Evolutionary conservation across 495 filamentous ascomycete genomes (phyloP), one percentile per base, ranked within the genome.

Genomic region (Trichoderma virens): DNA sequence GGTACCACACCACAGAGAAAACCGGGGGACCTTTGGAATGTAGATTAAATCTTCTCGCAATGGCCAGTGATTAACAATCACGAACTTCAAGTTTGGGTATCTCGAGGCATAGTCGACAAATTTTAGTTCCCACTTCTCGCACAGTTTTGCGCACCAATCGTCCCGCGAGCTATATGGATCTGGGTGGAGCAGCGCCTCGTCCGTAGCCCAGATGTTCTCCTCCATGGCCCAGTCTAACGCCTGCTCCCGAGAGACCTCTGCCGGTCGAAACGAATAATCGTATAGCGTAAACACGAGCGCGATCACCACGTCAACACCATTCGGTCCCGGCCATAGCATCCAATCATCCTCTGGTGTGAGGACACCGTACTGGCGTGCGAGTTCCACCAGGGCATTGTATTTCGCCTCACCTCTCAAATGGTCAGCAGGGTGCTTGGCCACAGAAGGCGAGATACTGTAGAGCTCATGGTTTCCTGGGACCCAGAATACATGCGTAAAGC

Each of bases 391-490:
- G 32, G 67, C 62, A 11, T 65, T 62, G 66, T 73, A 74, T 63
- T 73, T 73, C 43, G 63, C 66, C 64, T 70, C 68, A 34, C 72
- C 72, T 3, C 68, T 64, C 2, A 71, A 65, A 23, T 23, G 30
- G 11, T 35, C 60, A 25, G 31, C 32, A 38, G 60, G 32, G 8
- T 61, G 60, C 60, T 70, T 65, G n/a, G 67, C 69, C 11, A 62
- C 63, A 18, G 69, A 62, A 61, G 68, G 65, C 27, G 38, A 61
- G 66, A 73, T 63, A 11, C 71, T 70, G 69, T 74, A 74, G 59
- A 74, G 70, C 69, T 74, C 72, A 60, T 74, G 72, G 64, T 74
- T 74, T 31, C 72, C 72, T 3, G 72, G 72, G 31, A 71, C 73
- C 72, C 72, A 74, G 41, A 70, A 74, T 9, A 74, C 72, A 11